Conservation (phyloP, 305 asterid genomes). For the Withania somnifera region DNA sequence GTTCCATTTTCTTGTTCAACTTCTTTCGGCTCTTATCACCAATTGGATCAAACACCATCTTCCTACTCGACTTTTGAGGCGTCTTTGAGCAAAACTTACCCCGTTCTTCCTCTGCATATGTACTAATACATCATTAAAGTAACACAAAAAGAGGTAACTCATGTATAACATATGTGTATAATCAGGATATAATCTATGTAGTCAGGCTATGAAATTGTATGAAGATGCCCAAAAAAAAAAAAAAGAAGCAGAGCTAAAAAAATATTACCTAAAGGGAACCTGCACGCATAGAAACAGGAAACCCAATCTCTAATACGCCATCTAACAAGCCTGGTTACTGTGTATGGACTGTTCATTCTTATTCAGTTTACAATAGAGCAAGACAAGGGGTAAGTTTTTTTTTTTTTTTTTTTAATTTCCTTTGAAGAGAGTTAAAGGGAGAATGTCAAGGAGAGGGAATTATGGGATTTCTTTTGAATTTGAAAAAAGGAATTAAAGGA, state of each 20-base stretch:
- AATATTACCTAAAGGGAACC: conserved; percentile 41
- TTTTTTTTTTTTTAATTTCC: too few species aligned
- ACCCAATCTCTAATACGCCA: conserved; percentile 50
- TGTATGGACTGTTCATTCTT: conserved; percentile 34
- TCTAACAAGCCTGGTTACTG: conserved; percentile 32
- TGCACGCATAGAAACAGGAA: conserved; percentile 50
- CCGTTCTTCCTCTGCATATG: conserved; percentile 29
- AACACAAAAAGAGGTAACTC: background rate
- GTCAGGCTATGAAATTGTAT: too few species aligned
- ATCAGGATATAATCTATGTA: too few species aligned
- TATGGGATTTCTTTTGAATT: conserved; percentile 22
- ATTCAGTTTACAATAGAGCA: background rate
- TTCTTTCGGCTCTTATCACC: conserved; percentile 11
- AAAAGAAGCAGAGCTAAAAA: too few species aligned
- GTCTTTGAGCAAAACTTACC: conserved; percentile 7
- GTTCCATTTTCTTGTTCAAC: conserved; percentile 4
- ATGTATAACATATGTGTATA: background rate
- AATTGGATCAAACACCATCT: conserved; percentile 15
- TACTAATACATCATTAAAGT: background rate
- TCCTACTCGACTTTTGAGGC: conserved; percentile 12
- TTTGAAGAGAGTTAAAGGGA: background rate
- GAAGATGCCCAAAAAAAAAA: too few species aligned
- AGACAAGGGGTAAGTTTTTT: too few species aligned
- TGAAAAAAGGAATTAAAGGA: conserved; percentile 14
- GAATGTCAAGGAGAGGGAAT: conserved; percentile 3